phyloP scores from a whole-genome alignment of 2,329 filamentous ascomycete species.

The Chalaropsis thielavioides region DNA sequence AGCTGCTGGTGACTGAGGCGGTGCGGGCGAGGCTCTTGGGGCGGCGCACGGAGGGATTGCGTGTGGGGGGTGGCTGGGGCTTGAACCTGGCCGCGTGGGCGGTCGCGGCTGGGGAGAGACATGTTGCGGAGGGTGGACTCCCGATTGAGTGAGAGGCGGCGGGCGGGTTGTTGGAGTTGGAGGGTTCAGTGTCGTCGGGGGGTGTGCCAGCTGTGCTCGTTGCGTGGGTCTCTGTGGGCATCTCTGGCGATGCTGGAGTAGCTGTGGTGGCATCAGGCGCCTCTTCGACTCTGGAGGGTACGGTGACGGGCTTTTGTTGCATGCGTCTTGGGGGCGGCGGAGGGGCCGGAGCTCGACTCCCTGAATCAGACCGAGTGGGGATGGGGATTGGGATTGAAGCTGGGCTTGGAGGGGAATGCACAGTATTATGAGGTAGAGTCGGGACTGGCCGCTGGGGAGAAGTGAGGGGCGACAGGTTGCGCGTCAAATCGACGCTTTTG shows the following conservation, averaged over 20 bases:
- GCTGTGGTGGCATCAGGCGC: background rate
- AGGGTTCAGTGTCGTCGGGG: background rate
- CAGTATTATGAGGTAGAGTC: background rate
- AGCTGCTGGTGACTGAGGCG: conserved; percentile 17
- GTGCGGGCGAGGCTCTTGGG: conserved; percentile 29
- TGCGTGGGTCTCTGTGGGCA: background rate
- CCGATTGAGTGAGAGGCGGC: conserved; percentile 9
- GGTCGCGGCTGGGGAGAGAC: conserved; percentile 32
- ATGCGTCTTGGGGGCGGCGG: conserved; percentile 11
- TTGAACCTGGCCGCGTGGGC: conserved; percentile 23
- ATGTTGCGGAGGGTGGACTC: conserved; percentile 28
- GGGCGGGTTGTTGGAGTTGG: background rate
- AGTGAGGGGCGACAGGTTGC: conserved; percentile 18
- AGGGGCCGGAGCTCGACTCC: conserved; percentile 21
- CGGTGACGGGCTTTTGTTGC: conserved; percentile 11
- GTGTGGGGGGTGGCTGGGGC: conserved; percentile 31
- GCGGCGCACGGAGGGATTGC: conserved; percentile 31
- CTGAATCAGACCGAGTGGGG: conserved; percentile 29
- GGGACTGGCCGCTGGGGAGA: background rate
- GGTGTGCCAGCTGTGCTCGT: background rate
- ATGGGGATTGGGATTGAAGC: conserved; percentile 26
- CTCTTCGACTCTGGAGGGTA: background rate
- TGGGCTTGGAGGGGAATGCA: conserved; percentile 21
- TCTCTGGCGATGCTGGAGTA: background rate
- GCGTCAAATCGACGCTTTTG: conserved; percentile 33